phyloP scores from a whole-genome alignment of 768 basidiomycete genomes.

The Cyclocybe aegerita region DNA sequence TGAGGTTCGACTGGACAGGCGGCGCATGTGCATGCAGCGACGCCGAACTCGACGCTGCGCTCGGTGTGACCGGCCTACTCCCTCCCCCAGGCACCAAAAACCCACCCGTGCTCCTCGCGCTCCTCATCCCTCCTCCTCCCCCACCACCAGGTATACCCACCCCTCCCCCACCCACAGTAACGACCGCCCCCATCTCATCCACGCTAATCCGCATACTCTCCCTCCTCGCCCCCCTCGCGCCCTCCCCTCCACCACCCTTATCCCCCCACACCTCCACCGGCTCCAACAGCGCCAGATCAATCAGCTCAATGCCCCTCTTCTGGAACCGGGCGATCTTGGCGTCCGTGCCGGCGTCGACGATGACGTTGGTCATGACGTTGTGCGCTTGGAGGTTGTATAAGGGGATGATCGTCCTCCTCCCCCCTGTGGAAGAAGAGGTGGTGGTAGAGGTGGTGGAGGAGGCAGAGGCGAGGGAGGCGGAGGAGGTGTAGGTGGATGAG shows the following conservation, averaged over 20 bases:
- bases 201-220: conserved; percentile 30
- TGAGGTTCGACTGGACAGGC: conserved; percentile 9
- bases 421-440: not conserved
- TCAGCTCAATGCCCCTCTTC: conserved; percentile 72
- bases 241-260: conserved; percentile 22
- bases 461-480: conserved; percentile 31
- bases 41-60: conserved; percentile 25
- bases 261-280: conserved; percentile 78
- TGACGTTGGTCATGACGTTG: conserved; percentile 82
- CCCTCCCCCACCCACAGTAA: conserved; percentile 7
- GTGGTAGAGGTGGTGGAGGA: conserved; percentile 19
- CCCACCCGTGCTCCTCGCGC: conserved; percentile 10
- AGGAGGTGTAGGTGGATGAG: conserved; percentile 38
- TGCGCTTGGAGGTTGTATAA: conserved; percentile 88
- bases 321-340: conserved; percentile 80
- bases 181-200: conserved; percentile 26
- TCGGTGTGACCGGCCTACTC: conserved; percentile 18
- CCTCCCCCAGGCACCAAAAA: conserved; percentile 17
- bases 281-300: conserved; percentile 77
- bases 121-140: conserved; percentile 9
- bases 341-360: conserved; percentile 87
- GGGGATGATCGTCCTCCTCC: conserved; percentile 62
- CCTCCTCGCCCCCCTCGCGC: conserved; percentile 20
- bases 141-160: too few relatives aligned
- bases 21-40: conserved; percentile 23